phyloP scores from a whole-genome alignment of 192 early-diverging fungal species.

The Borealophlyctis nickersoniae region DNA sequence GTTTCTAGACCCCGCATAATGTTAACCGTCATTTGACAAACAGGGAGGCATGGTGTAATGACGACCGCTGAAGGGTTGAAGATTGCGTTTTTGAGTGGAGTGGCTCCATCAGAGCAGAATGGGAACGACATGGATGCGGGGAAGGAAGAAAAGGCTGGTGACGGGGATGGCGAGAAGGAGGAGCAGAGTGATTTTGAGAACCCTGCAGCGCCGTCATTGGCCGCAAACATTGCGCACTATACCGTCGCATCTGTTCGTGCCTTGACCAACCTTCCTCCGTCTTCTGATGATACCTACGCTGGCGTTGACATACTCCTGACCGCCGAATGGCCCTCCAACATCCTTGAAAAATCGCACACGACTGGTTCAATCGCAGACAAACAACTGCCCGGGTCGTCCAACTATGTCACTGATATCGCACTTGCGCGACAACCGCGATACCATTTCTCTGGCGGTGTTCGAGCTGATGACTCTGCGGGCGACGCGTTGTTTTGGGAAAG shows the following conservation, averaged over 20 bases:
- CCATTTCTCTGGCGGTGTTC: constrained; percentile 73
- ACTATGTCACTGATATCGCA: constrained; percentile 43
- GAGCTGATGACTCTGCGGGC: background rate
- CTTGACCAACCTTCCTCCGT: too few species aligned
- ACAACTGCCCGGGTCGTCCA: constrained; percentile 21
- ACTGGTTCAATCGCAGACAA: constrained; percentile 3
- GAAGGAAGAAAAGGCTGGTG: background rate
- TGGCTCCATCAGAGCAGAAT: constrained; percentile 26
- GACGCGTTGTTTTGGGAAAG: constrained; percentile 75
- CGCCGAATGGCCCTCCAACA: constrained; percentile 73
- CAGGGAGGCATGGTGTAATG: constrained; percentile 43
- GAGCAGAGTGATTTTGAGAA: too few species aligned
- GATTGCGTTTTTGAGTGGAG: constrained; percentile 62
- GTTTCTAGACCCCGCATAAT: background rate
- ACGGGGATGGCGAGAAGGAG: background rate
- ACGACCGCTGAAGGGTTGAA: constrained; percentile 57
- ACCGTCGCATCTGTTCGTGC: background rate
- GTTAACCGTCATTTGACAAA: background rate
- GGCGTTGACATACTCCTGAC: constrained; percentile 78
- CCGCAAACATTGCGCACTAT: background rate
- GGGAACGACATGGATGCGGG: background rate
- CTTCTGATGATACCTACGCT: background rate
- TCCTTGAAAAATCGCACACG: constrained; percentile 23
- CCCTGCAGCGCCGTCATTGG: background rate
- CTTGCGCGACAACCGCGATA: constrained; percentile 73